Conservation (phyloP, 83 land plant species). For the Picea abies region DNA sequence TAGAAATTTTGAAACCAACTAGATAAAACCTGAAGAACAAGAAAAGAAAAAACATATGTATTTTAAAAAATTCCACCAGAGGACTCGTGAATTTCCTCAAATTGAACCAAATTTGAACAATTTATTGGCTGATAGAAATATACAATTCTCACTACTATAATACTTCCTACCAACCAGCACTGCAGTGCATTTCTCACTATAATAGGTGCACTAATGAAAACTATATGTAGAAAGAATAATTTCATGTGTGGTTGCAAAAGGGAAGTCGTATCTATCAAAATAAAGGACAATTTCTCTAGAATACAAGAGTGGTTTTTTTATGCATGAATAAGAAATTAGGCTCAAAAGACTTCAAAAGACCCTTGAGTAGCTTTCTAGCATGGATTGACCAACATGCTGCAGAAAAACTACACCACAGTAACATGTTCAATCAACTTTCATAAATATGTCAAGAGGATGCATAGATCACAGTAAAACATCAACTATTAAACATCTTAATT, state of each 20-base stretch:
- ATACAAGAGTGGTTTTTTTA: background rate
- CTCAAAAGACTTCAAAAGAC: conserved; percentile 26
- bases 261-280: background rate
- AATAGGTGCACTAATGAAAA: background rate
- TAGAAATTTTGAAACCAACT: too few relatives aligned
- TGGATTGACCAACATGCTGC: conserved; percentile 82
- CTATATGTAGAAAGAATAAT: background rate
- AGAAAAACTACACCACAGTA: background rate
- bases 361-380: conserved; percentile 79
- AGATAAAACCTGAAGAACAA: too few relatives aligned
- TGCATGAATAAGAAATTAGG: background rate
- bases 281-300: background rate
- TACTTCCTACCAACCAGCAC: background rate
- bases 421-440: background rate
- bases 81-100: background rate
- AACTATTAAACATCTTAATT: too few relatives aligned
- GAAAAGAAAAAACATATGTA: too few relatives aligned
- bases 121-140: background rate
- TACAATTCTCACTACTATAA: background rate
- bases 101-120: background rate
- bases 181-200: conserved; percentile 6
- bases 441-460: background rate
- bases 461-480: too few relatives aligned
- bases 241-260: background rate
- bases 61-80: background rate